Conservation (phyloP, 805 yeast genomes). For the Starmerella scarabaei region DNA sequence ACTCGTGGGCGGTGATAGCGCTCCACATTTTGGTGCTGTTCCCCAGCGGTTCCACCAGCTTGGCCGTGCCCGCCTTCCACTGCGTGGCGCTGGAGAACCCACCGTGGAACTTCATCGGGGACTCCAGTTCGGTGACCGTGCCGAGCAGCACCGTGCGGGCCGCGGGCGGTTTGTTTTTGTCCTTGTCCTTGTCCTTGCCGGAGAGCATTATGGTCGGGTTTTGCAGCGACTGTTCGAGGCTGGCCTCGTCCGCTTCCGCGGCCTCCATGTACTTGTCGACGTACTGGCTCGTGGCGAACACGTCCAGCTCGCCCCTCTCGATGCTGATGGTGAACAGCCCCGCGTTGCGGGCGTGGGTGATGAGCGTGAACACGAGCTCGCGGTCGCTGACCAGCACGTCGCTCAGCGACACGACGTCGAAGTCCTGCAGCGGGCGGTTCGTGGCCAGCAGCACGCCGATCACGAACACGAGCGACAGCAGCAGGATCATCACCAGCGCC, state of each 20-base stretch:
- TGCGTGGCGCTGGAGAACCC: conserved; percentile 58
- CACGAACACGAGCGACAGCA: conserved; percentile 48
- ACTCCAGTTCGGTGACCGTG: conserved; percentile 48
- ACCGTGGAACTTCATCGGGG: conserved; percentile 63
- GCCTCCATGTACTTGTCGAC: too few species aligned
- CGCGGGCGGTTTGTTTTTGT: not conserved
- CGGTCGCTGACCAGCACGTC: conserved; percentile 71
- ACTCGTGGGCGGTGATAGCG: conserved; percentile 59
- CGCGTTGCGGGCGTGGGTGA: conserved; percentile 72
- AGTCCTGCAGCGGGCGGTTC: conserved; percentile 63
- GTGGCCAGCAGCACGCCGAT: conserved; percentile 79
- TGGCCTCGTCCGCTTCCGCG: not conserved
- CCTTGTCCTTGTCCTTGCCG: conserved; percentile 7
- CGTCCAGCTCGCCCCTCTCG: conserved; percentile 58
- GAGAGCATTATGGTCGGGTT: conserved; percentile 12
- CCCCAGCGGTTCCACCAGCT: conserved; percentile 59
- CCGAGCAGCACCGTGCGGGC: conserved; percentile 68
- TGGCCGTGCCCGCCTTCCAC: conserved; percentile 54
- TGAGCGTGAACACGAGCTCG: conserved; percentile 68
- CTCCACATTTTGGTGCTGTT: conserved; percentile 43
- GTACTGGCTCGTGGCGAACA: conserved; percentile 42
- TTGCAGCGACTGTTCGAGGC: not conserved
- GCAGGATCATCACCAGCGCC: conserved; percentile 19
- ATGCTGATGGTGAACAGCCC: conserved; percentile 62
- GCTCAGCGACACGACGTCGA: conserved; percentile 46